phyloP scores from a whole-genome alignment of 1,284 basidiomycete species.

The Erythrobasidium hasegawianum region DNA sequence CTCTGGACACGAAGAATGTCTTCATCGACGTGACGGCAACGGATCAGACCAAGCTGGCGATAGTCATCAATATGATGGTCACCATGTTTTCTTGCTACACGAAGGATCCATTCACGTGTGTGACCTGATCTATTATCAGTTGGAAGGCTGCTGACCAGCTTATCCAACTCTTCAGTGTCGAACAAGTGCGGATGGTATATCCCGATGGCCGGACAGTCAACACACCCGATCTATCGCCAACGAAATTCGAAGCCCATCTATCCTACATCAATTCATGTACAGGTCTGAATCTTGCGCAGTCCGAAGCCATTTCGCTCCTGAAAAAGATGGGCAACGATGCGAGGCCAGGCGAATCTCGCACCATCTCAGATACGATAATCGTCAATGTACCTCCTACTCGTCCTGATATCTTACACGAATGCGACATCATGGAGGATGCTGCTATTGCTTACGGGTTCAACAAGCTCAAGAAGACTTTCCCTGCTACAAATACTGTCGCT shows the following conservation, averaged over 20 bases:
- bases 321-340: constrained; percentile 61
- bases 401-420: constrained; percentile 96
- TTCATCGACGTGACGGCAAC: constrained; percentile 97
- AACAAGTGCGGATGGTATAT: constrained; percentile 77
- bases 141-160: constrained; percentile 9
- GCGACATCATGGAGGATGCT: constrained; percentile 96
- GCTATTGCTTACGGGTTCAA: constrained; percentile 98
- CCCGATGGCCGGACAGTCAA: constrained; percentile 68
- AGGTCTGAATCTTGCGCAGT: constrained; percentile 65
- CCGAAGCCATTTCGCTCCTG: constrained; percentile 64
- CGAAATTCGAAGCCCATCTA: constrained; percentile 68
- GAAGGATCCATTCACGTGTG: constrained; percentile 81
- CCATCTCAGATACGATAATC: constrained; percentile 45
- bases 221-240: constrained; percentile 74
- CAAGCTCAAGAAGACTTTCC: constrained; percentile 87
- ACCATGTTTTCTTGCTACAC: constrained; percentile 99
- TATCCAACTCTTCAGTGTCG: constrained; percentile 60
- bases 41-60: constrained; percentile 93
- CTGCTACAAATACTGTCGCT: constrained; percentile 90
- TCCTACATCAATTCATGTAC: constrained; percentile 96
- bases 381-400: constrained; percentile 84
- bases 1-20: constrained; percentile 85
- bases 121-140: constrained; percentile 21
- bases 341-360: constrained; percentile 12
- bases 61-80: constrained; percentile 88